Evolutionary conservation across 352 stramenopile genomes (phyloP).

Genomic region (Pythium inflatum): DNA sequence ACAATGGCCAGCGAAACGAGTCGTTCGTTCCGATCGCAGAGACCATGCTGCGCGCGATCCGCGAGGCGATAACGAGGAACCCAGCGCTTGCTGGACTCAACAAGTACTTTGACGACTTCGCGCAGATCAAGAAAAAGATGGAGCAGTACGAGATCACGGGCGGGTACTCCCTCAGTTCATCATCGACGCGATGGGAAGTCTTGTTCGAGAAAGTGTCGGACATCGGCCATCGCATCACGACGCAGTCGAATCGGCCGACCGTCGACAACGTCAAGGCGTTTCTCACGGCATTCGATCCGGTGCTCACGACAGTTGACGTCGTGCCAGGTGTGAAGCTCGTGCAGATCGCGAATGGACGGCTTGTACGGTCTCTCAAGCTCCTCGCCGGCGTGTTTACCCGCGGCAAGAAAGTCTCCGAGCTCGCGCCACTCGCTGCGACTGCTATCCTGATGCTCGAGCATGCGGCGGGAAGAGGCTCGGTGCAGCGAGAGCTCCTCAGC

Average conservation of each 20-base stretch:
- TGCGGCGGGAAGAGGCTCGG: no score
- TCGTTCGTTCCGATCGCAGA: not conserved
- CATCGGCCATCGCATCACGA: not conserved
- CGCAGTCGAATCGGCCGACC: not conserved
- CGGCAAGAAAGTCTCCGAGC: no score
- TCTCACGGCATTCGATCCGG: not conserved
- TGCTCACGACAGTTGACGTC: not conserved
- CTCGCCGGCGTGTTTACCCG: not conserved
- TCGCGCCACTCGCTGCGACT: no score
- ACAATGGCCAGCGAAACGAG: not conserved
- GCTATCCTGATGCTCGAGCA: no score
- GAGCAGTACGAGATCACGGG: slow-evolving; percentile 7
- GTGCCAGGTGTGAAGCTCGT: not conserved
- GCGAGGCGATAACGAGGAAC: not conserved
- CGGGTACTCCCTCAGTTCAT: not conserved
- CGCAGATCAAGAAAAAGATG: not conserved
- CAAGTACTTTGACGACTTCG: slow-evolving; percentile 2
- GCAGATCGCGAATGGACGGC: not conserved
- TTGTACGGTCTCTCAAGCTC: not conserved
- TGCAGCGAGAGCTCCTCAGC: no score
- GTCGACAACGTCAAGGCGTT: not conserved
- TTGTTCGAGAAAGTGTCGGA: not conserved
- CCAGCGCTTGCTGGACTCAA: not conserved
- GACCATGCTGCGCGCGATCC: not conserved
- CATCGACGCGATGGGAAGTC: not conserved